Base-by-base conservation (phyloP, 495 filamentous ascomycete species). In the Aspergillus steynii region DNA sequence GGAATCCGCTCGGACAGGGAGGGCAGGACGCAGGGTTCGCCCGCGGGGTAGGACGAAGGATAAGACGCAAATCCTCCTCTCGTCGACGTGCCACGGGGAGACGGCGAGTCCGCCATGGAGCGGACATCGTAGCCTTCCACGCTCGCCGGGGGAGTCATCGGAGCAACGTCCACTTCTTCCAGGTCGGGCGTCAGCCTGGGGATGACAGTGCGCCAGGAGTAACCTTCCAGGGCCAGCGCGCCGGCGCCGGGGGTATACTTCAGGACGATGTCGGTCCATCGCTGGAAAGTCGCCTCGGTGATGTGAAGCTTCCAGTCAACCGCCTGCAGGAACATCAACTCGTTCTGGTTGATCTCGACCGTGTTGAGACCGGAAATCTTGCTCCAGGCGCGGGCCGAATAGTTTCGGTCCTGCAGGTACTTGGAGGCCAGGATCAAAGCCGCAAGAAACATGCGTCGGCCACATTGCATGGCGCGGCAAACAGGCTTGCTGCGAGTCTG, bases 401-500 rank as follows among this genome's bases (percentile, higher is more conserved):
- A 99, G 74, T 98, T 99, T 50, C 95, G 89, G 74, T 99, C 95
- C 73, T 99, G 95, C 47, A 98, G 82, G 73, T 97, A 99, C 77
- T 99, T 99, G 27, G 95, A 97, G 3, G 92, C 92, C 51, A 97
- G 81, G 66, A 97, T 96, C 63, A 97, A 80, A 12, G 91, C 91
- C 15, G 96, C 90, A 57, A 99, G 82, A 71, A 99, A 98, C 93
- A 99, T 99, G 49, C 95, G 90, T 59, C 95, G 91, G 55, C 95
- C 95, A 80, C 95, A 99, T 76, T 96, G 93, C 71, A 98, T 88
- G 45, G 92, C 91, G 59, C 93, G 90, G 67, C 79, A 85, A 26
- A 85, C 79, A 53, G 89, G 85, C 56, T 84, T 84, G 71, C 96
- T 88, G 63, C 89, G 85, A 50, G 86, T 79, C 70, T 96, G 92